Percentiles rank a stretch among this genome's conserved stretches.
Evolutionary conservation across 768 basidiomycete genomes (phyloP).

Genomic region (Chalciporus chontae): DNA sequence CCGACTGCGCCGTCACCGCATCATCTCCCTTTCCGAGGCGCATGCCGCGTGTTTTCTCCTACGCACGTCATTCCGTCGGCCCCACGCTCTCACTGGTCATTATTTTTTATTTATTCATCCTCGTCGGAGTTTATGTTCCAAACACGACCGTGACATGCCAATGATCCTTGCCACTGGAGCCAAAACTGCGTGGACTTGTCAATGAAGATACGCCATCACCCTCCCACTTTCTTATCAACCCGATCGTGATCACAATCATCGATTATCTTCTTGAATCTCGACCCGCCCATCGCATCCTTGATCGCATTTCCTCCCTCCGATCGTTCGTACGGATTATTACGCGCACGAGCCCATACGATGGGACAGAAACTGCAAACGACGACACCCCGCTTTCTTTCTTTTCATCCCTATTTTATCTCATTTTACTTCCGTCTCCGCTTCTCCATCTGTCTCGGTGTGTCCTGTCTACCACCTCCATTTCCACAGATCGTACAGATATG

Average conservation of each 20-base stretch:
- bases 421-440: neutral
- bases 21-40: neutral
- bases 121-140: neutral
- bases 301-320: neutral
- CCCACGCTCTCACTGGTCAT: no score
- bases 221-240: no score
- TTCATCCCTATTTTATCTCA: neutral
- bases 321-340: neutral
- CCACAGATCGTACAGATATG: neutral
- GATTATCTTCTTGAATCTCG: neutral
- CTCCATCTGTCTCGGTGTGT: neutral
- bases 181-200: no score
- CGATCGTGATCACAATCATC: slow-evolving; percentile 1
- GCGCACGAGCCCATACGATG: no score
- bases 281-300: neutral
- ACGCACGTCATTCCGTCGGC: neutral
- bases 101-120: neutral
- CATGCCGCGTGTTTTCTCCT: slow-evolving; percentile 21
- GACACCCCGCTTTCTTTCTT: no score
- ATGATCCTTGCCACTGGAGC: no score
- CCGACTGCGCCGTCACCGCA: slow-evolving; percentile 3
- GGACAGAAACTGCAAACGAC: no score
- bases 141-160: neutral
- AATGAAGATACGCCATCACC: no score
- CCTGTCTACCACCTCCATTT: neutral